Evolutionary conservation across 2,329 filamentous ascomycete genomes (phyloP).

Genomic region (Clarireedia paspali): DNA sequence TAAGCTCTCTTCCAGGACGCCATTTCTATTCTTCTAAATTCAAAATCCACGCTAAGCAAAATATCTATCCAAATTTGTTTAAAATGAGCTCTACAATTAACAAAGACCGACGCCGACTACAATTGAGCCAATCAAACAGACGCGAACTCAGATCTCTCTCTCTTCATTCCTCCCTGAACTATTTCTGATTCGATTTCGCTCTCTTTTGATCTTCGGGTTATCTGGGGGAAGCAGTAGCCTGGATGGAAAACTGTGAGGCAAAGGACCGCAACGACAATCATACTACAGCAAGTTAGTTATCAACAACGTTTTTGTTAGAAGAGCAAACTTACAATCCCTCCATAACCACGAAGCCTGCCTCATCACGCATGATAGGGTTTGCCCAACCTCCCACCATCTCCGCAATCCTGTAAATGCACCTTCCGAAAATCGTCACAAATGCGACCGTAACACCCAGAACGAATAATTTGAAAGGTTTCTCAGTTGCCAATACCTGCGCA

Average conservation of each 20-base stretch:
- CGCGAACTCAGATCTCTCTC: neutral
- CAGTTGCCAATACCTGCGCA: slow-evolving; percentile 8
- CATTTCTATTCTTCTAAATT: too few relatives aligned
- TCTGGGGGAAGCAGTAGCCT: slow-evolving; percentile 16
- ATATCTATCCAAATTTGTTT: too few relatives aligned
- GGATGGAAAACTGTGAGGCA: slow-evolving; percentile 41
- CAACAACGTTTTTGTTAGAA: too few relatives aligned
- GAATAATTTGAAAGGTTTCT: slow-evolving; percentile 15
- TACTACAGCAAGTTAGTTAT: slow-evolving; percentile 15
- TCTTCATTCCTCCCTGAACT: neutral
- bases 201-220: neutral
- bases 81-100: too few relatives aligned
- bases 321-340: slow-evolving; percentile 40
- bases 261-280: slow-evolving; percentile 41
- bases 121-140: neutral
- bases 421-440: slow-evolving; percentile 14
- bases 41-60: too few relatives aligned
- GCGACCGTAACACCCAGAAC: slow-evolving; percentile 12
- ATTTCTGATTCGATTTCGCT: neutral
- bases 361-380: slow-evolving; percentile 55
- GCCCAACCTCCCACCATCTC: slow-evolving; percentile 60
- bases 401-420: slow-evolving; percentile 34
- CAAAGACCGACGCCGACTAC: too few relatives aligned
- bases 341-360: slow-evolving; percentile 50
- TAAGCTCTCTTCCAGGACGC: too few relatives aligned